These are phyloP conservation scores for Suillus cothurnatus DNA, from an alignment of 768 basidiomycete species.

Conservation along the genomic window DNA sequence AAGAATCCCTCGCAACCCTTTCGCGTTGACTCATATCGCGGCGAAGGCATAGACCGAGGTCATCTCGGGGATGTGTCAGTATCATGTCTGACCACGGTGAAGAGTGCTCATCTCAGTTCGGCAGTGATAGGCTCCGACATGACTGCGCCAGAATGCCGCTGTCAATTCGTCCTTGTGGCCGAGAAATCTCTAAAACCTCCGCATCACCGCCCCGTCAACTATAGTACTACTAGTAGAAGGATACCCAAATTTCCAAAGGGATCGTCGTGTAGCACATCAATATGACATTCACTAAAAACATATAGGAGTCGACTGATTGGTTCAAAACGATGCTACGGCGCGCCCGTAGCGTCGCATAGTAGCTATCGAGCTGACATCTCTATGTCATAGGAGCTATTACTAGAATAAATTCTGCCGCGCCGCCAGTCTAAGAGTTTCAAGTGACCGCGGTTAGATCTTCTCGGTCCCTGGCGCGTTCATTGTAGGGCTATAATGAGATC, in stretches of 20 bases:
- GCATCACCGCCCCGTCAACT: not conserved
- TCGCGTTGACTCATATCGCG: too few species aligned
- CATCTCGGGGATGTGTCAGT: not conserved
- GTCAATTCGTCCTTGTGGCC: not conserved
- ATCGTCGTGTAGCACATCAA: not conserved
- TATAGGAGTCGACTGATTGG: not conserved
- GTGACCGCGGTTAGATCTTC: too few species aligned
- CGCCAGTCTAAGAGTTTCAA: constrained; percentile 2
- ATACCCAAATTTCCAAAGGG: not conserved
- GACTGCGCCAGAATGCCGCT: constrained; percentile 1
- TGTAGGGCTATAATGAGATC: not conserved
- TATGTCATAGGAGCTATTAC: not conserved
- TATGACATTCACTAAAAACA: not conserved
- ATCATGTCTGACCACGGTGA: not conserved
- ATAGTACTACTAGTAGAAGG: not conserved
- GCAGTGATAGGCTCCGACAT: not conserved
- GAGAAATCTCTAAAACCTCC: too few species aligned
- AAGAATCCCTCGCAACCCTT: not conserved
- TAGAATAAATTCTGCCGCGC: not conserved
- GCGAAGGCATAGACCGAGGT: too few species aligned
- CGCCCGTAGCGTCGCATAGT: not conserved
- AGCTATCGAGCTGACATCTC: not conserved
- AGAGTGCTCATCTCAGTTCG: not conserved
- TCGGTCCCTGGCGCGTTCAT: not conserved
- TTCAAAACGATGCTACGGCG: not conserved